Evolutionary conservation across 2,329 filamentous ascomycete genomes (phyloP), one percentile per base, ranked within the genome.

Genomic region (Colletotrichum sp.): DNA sequence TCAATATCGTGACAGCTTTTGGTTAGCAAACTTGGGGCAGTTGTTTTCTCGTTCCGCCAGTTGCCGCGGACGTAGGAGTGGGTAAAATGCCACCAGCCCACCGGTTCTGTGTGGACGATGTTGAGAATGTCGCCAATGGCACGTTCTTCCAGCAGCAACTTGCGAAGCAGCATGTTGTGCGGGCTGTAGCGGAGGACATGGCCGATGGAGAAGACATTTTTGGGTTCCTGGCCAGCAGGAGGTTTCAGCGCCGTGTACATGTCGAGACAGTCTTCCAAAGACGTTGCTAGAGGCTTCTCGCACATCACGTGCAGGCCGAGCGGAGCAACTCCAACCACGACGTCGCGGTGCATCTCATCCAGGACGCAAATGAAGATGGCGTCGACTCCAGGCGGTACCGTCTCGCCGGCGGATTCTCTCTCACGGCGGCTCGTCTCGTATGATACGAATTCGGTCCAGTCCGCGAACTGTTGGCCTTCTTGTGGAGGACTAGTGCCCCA

Each of bases 1-100:
- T 99, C 97, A 66, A 99, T 95, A 80, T 99, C 97, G 81, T 99
- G 97, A 80, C 97, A 99, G 75, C 95, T 98, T 85, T 99, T 99
- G 4, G 96, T 98, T 34, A 99, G 89, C 3, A 99, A 89, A 2
- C 95, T 96, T 8, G 93, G 96, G 28, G 91, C 96, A n/a, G 90
- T 93, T 7, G 87, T 93, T 1, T 92, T 93, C 79, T 95, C 92
- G 78, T 95, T 95, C 8, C 96, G 92, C 97, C 97, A 99, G 85
- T 99, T 98, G 18, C 97, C 97, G 62, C 95, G 91, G 44, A 99
- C 96, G 80, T 96, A 98, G 57, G 93, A 95, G 83, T 98, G 96
- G 1, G 94, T 90, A 83, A 98, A 99, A 83, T 99, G 97, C 95
- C 96, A 99, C 93, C 94, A 98, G 1, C 97, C 97, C 1, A 99